Evolutionary conservation across 1,284 basidiomycete genomes (phyloP).

Genomic region (Mycena citricolor): DNA sequence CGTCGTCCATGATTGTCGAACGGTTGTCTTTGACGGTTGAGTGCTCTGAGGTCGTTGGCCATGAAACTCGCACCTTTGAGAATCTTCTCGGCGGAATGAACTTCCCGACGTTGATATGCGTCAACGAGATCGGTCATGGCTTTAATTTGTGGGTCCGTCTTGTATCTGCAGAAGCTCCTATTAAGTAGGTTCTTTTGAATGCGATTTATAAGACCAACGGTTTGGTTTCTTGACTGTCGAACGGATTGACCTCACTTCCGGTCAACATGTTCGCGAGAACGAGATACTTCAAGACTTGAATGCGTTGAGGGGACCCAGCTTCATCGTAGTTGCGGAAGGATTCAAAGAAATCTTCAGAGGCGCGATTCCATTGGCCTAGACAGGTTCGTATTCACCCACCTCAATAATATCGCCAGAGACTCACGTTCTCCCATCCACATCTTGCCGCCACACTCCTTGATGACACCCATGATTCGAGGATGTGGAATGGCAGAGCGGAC

Average conservation of each 20-base stretch:
- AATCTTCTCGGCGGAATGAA: conserved; percentile 95
- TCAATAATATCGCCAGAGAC: conserved; percentile 26
- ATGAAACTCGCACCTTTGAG: conserved; percentile 60
- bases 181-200: not conserved
- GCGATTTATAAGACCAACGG: conserved; percentile 59
- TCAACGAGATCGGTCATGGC: conserved; percentile 98
- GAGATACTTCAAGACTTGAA: conserved; percentile 97
- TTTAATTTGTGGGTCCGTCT: conserved; percentile 93
- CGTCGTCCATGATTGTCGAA: conserved; percentile 92
- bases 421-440: conserved; percentile 99
- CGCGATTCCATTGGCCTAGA: conserved; percentile 91
- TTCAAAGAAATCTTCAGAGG: conserved; percentile 98
- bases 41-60: conserved; percentile 6
- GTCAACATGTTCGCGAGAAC: conserved; percentile 99
- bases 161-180: conserved; percentile 70
- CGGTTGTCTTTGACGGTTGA: conserved; percentile 67
- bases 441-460: conserved; percentile 98
- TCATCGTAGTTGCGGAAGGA: conserved; percentile 99
- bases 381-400: not conserved
- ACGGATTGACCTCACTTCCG: conserved; percentile 97
- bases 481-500: conserved; percentile 98
- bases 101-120: conserved; percentile 94
- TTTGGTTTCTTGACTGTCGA: conserved; percentile 99
- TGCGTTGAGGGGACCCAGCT: conserved; percentile 93
- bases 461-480: conserved; percentile 97